These are phyloP conservation scores for Daldinia sp. DNA, from an alignment of 2,329 filamentous ascomycete genomes.

Conservation along the genomic window DNA sequence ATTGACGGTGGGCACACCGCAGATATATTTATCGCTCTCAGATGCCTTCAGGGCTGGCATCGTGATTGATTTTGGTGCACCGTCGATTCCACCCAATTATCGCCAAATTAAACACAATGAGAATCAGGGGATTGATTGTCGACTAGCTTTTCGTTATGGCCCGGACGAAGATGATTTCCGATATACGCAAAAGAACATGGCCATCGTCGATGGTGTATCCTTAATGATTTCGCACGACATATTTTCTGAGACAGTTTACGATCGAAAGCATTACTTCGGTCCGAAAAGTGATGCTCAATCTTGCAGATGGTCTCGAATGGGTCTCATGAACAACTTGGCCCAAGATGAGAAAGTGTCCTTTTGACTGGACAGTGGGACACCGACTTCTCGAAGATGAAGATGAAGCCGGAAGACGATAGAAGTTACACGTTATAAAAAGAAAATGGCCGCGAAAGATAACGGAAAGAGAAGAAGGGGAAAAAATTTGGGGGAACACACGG, in stretches of 20 bases:
- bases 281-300: not conserved
- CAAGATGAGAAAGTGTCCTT: not conserved
- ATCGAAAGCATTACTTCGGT: not conserved
- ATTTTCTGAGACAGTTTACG: not conserved
- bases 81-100: not conserved
- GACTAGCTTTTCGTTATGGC: not conserved
- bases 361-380: not conserved
- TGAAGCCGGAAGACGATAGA: not conserved
- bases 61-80: not conserved
- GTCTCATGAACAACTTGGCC: not conserved
- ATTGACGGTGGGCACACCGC: not conserved
- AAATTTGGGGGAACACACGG: not conserved
- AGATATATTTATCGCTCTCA: not conserved
- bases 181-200: not conserved
- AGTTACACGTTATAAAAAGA: not conserved
- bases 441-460: not conserved
- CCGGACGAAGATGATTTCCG: not conserved
- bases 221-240: not conserved
- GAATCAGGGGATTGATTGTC: not conserved
- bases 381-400: not conserved
- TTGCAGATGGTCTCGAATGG: not conserved
- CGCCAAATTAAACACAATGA: not conserved
- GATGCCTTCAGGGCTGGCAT: not conserved
- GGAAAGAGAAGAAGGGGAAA: not conserved
- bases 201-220: not conserved